Evolutionary conservation across 2,329 filamentous ascomycete species (phyloP), one percentile per base, ranked within the genome.

Genomic region (Bipolaris sorokiniana): DNA sequence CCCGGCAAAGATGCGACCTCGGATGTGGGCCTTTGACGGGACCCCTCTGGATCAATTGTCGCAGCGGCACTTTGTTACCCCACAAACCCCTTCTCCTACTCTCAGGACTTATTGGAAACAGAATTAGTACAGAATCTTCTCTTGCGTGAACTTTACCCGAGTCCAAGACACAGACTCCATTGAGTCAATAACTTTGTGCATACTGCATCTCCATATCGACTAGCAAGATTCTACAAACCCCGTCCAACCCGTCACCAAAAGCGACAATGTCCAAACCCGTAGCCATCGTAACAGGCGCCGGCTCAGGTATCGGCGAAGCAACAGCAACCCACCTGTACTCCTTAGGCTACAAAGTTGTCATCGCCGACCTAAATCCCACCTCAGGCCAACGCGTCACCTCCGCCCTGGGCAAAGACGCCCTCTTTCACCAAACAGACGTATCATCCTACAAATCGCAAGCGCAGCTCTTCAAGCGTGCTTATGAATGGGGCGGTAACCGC

Each of bases 221-320:
- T 3, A 13, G 10, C 10, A 31, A 11, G 7, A n/a, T 7, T 7
- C 5, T 3, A n/a, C 5, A 42, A 26, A 10, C 22, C 7, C 28
- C 11, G 10, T 7, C 7, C 22, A 26, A 42, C 22, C 15, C 5
- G 1, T 23, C 9, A 13, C 15, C 16, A 23, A 16, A 15, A 37
- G 15, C 42, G 26, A 45, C 3, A 11, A 78, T 78, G 76, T 68
- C 70, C 16, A 72, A 75, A 54, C 75, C 75, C 7, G 76, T 79
- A 33, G 79, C 77, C 6, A 73, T 82, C n/a, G 69, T 81, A 18
- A 82, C 79, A 16, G 80, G 79, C 18, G 79, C 74, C 18, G 77
- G 73, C 44, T 79, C 77, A 50, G 80, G 80, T 54, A 80, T 81
- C 40, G 79, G 79, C 41, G 75, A 80, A 16, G 76, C 74, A 10